Percentiles rank a stretch among this genome's conserved stretches.
Evolutionary conservation across 352 stramenopile species (phyloP).

Genomic region (Globisporangium rhizosaccharum): DNA sequence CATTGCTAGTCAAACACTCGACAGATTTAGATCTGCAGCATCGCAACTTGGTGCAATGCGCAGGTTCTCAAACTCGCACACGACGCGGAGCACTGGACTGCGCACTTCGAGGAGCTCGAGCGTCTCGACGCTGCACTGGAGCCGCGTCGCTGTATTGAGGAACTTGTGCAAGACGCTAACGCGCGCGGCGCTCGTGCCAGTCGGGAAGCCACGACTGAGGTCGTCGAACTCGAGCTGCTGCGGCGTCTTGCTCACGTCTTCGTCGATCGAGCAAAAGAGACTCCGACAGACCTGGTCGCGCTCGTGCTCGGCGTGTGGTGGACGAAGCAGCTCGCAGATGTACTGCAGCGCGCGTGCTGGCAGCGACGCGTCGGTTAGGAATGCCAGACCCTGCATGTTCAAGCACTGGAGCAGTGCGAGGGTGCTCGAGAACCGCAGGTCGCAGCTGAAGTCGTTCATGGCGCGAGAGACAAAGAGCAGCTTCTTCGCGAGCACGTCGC

Average conservation of each 20-base stretch:
- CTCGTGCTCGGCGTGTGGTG: constrained; percentile 34
- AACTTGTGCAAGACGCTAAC: constrained; percentile 19
- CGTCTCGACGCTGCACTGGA: constrained; percentile 25
- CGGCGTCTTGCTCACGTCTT: constrained; percentile 40
- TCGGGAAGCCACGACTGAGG: constrained; percentile 30
- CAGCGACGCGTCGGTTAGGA: constrained; percentile 21
- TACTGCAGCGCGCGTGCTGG: constrained; percentile 24
- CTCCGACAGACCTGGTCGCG: constrained; percentile 40
- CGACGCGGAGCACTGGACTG: constrained; percentile 25
- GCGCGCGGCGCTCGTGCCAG: constrained; percentile 29
- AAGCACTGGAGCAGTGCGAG: constrained; percentile 15
- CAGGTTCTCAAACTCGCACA: constrained; percentile 53
- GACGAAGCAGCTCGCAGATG: constrained; percentile 25
- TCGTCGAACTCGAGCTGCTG: constrained; percentile 59
- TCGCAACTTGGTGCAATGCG: constrained; percentile 3
- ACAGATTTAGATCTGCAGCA: too few relatives aligned
- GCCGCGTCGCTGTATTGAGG: constrained; percentile 16
- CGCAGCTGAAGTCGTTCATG: constrained; percentile 33
- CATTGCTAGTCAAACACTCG: background rate
- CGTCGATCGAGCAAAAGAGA: constrained; percentile 52
- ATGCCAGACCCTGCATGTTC: constrained; percentile 1
- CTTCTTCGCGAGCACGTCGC: constrained; percentile 26
- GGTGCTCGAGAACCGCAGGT: constrained; percentile 28
- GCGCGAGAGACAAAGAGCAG: constrained; percentile 24
- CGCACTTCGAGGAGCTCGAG: constrained; percentile 41